Evolutionary conservation across 208 protist species (phyloP).

Genomic region (Wallacemonas sp.): DNA sequence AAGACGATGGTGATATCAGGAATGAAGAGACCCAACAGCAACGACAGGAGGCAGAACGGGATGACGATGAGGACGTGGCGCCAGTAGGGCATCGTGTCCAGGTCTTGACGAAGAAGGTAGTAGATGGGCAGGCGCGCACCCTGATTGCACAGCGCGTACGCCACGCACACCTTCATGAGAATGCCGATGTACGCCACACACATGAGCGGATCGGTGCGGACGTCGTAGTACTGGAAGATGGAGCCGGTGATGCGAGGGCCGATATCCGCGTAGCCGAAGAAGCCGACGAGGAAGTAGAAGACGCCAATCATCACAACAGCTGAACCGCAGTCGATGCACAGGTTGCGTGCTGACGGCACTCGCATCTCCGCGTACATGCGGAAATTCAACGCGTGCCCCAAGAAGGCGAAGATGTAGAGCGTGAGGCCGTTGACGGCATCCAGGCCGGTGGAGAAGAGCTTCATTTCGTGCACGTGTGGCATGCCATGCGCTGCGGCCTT

Average conservation of each 20-base stretch:
- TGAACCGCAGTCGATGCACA: constrained; percentile 29
- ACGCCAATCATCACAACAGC: constrained; percentile 38
- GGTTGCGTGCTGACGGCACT: constrained; percentile 16
- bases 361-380: constrained; percentile 39
- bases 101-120: constrained; percentile 27
- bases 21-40: constrained; percentile 58
- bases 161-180: constrained; percentile 49
- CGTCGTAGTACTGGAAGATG: constrained; percentile 34
- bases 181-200: constrained; percentile 49
- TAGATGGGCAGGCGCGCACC: constrained; percentile 43
- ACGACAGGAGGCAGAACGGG: constrained; percentile 22
- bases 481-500: constrained; percentile 33
- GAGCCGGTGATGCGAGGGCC: constrained; percentile 28
- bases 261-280: constrained; percentile 71
- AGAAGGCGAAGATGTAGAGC: constrained; percentile 61
- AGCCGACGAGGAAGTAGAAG: constrained; percentile 56
- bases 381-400: constrained; percentile 45
- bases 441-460: constrained; percentile 26
- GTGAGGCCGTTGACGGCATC: constrained; percentile 42
- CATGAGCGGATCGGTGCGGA: constrained; percentile 37
- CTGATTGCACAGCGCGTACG: constrained; percentile 35
- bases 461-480: constrained; percentile 35
- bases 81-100: constrained; percentile 36
- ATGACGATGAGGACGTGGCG: constrained; percentile 32
- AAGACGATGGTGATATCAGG: constrained; percentile 71